Evolutionary conservation across 257 asterid species (phyloP).

Genomic region (Ilex aquifolium): DNA sequence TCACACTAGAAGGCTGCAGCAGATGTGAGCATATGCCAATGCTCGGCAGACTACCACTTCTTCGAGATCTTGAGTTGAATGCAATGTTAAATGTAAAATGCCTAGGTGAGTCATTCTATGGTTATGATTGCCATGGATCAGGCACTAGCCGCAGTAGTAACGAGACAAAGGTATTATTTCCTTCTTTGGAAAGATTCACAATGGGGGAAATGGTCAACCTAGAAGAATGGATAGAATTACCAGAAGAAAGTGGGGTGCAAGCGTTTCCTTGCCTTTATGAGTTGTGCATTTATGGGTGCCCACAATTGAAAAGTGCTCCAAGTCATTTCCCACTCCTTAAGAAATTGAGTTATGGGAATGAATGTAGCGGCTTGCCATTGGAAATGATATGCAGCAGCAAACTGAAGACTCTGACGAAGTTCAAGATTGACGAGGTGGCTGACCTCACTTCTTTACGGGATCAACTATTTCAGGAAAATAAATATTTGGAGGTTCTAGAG

Average conservation of each 20-base stretch:
- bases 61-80: not conserved
- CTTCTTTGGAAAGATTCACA: slow-evolving; percentile 8
- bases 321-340: slow-evolving; percentile 20
- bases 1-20: slow-evolving; percentile 1
- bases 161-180: slow-evolving; percentile 10
- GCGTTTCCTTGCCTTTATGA: slow-evolving; percentile 18
- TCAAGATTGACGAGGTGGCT: not conserved
- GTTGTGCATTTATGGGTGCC: slow-evolving; percentile 1
- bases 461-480: not conserved
- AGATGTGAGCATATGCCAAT: slow-evolving; percentile 16
- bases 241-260: not conserved
- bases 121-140: not conserved
- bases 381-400: slow-evolving; percentile 9
- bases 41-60: slow-evolving; percentile 13
- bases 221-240: slow-evolving; percentile 17
- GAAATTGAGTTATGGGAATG: not conserved
- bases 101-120: slow-evolving; percentile 21
- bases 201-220: slow-evolving; percentile 14
- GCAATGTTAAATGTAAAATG: slow-evolving; percentile 6
- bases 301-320: slow-evolving; percentile 15
- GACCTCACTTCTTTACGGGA: slow-evolving; percentile 5
- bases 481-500: not conserved
- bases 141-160: not conserved
- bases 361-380: slow-evolving; percentile 3
- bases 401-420: not conserved